Evolutionary conservation across 495 filamentous ascomycete genomes (phyloP).

Genomic region (Penicillium maclennaniae): DNA sequence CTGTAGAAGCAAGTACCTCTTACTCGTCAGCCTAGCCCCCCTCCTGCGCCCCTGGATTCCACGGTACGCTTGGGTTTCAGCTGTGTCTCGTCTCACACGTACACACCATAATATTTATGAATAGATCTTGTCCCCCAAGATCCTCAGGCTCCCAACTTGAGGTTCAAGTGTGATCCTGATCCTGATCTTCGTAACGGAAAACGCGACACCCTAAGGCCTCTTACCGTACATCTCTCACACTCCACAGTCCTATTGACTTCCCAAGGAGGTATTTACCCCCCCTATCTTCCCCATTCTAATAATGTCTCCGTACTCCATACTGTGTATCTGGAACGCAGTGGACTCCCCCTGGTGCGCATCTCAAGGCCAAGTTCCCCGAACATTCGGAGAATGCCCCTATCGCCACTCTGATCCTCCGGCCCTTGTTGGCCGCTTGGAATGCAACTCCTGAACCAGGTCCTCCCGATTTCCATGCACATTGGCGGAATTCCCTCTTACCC

Average conservation of each 20-base stretch:
- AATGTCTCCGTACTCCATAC: background rate
- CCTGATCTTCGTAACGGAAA: too few species aligned
- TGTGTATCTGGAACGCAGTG: conserved; percentile 2
- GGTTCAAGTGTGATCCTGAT: too few species aligned
- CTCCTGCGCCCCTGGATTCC: conserved; percentile 27
- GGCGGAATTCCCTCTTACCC: background rate
- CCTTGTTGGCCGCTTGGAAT: background rate
- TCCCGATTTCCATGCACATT: background rate
- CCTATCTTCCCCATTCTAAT: background rate
- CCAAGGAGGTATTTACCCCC: background rate
- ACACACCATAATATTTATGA: background rate
- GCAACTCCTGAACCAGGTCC: background rate
- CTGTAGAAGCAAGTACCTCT: conserved; percentile 5
- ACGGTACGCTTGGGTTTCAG: conserved; percentile 2
- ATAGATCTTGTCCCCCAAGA: too few species aligned
- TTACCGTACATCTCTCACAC: too few species aligned
- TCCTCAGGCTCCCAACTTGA: too few species aligned
- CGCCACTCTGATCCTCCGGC: background rate
- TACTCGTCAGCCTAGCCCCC: conserved; percentile 3
- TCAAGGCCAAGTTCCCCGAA: background rate
- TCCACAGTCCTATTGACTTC: too few species aligned
- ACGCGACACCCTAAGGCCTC: too few species aligned
- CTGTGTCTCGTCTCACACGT: background rate
- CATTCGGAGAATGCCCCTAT: background rate
- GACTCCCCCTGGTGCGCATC: background rate